Conservation (phyloP, 371 early-diverging fungal genomes). For the Syncephalastrum monosporum region DNA sequence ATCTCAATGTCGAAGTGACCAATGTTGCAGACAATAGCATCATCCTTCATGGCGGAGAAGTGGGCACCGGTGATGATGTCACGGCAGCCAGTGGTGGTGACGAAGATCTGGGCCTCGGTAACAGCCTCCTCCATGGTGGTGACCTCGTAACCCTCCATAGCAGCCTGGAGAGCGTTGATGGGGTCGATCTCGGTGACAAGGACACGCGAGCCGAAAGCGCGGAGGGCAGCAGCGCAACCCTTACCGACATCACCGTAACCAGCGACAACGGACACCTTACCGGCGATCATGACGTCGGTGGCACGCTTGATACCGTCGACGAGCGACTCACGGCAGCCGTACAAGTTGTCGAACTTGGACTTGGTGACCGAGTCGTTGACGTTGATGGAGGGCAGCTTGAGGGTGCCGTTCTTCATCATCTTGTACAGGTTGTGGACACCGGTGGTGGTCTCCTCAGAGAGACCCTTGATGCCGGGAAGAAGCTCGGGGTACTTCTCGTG, state of each 20-base stretch:
- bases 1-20: constrained; percentile 99
- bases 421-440: constrained; percentile 99
- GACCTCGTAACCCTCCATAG: constrained; percentile 99
- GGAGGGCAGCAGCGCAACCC: constrained; percentile 98
- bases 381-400: constrained; percentile 98
- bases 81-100: constrained; percentile 99
- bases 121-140: constrained; percentile 98
- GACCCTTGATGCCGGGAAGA: constrained; percentile 81
- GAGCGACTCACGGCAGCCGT: constrained; percentile 99
- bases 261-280: constrained; percentile 97
- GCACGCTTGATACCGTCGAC: constrained; percentile 99
- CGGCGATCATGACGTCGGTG: constrained; percentile 99
- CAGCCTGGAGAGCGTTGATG: constrained; percentile 99
- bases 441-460: constrained; percentile 99
- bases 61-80: constrained; percentile 95
- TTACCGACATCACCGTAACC: constrained; percentile 99
- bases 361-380: constrained; percentile 99
- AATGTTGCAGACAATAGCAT: constrained; percentile 99
- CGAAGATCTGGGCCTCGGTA: constrained; percentile 92
- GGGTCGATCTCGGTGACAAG: constrained; percentile 98
- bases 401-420: constrained; percentile 92
- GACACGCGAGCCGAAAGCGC: constrained; percentile 98
- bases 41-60: constrained; percentile 95
- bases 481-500: constrained; percentile 95
- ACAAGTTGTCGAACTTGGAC: constrained; percentile 99